A percentile compares a stretch with the other conserved stretches of the same genome.
Evolutionary conservation across 1,284 basidiomycete species (phyloP).

Genomic region (Phellinidium pouzarii): DNA sequence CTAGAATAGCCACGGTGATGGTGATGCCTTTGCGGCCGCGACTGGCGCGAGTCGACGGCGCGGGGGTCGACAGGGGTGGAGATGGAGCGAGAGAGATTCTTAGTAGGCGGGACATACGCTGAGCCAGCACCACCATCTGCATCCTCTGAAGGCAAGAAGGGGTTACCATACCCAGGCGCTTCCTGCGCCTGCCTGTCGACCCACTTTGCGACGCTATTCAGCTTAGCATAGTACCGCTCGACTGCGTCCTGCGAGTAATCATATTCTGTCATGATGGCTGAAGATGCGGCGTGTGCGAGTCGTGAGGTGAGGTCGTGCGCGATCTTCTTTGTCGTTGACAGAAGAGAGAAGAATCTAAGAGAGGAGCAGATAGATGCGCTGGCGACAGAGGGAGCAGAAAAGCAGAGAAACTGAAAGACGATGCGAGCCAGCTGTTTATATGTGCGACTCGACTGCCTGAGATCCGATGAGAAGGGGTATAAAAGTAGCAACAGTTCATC

Average conservation of each 20-base stretch:
- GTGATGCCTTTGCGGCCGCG: neutral
- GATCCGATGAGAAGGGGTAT: too few relatives aligned
- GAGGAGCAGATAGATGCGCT: too few relatives aligned
- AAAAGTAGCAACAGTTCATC: too few relatives aligned
- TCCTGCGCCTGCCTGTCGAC: conserved; percentile 27
- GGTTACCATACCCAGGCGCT: conserved; percentile 25
- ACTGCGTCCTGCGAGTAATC: conserved; percentile 48
- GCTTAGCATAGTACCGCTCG: conserved; percentile 37
- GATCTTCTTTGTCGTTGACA: neutral
- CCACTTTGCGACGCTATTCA: conserved; percentile 39
- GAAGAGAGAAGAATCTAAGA: neutral
- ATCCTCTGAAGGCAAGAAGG: conserved; percentile 21
- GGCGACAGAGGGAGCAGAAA: too few relatives aligned
- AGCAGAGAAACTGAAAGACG: too few relatives aligned
- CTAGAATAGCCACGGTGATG: neutral
- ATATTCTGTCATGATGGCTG: conserved; percentile 44
- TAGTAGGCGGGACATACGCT: neutral
- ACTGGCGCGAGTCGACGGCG: neutral
- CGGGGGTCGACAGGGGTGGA: conserved; percentile 10
- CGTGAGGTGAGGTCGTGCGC: neutral
- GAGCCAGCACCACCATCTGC: neutral
- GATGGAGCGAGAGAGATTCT: conserved; percentile 4
- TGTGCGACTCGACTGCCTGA: too few relatives aligned
- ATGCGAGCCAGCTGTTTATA: too few relatives aligned
- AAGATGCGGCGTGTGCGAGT: neutral